Percentiles rank a stretch among this genome's conserved stretches.
phyloP scores from a whole-genome alignment of 1,139 yeast species.

The Pichia sp. region DNA sequence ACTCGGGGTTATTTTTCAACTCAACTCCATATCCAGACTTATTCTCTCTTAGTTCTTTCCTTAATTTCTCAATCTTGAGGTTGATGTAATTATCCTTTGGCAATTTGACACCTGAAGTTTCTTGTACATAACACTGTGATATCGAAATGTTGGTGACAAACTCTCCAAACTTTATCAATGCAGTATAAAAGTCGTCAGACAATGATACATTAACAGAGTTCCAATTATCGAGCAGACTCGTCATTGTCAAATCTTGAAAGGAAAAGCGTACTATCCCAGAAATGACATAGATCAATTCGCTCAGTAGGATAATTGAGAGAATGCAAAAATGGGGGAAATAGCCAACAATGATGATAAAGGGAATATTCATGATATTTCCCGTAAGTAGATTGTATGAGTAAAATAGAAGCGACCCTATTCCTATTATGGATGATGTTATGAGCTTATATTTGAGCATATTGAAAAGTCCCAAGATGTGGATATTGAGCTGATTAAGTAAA shows the following conservation, averaged over 20 bases:
- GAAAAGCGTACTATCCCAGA: conserved; percentile 60
- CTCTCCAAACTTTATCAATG: conserved; percentile 52
- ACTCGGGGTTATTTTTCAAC: conserved; percentile 19
- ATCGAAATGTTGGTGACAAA: conserved; percentile 63
- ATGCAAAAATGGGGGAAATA: conserved; percentile 56
- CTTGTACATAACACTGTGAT: conserved; percentile 56
- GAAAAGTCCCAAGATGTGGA: conserved; percentile 52
- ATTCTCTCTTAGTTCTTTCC: neutral
- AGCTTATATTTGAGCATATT: conserved; percentile 48
- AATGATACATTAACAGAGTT: conserved; percentile 32
- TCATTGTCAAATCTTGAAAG: conserved; percentile 39
- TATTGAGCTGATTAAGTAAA: conserved; percentile 45
- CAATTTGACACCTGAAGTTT: conserved; percentile 42
- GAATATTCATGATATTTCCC: conserved; percentile 41
- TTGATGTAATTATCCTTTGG: conserved; percentile 60
- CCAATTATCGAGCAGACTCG: conserved; percentile 39
- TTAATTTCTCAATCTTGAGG: conserved; percentile 11
- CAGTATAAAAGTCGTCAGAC: conserved; percentile 61
- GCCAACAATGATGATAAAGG: conserved; percentile 48
- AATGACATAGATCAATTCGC: conserved; percentile 43
- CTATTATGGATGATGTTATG: conserved; percentile 54
- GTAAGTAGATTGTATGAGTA: conserved; percentile 22
- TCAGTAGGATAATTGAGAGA: conserved; percentile 40
- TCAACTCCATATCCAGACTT: conserved; percentile 20
- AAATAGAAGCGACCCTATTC: conserved; percentile 39